Conservation (phyloP, 768 basidiomycete genomes). For the Suillus discolor region DNA sequence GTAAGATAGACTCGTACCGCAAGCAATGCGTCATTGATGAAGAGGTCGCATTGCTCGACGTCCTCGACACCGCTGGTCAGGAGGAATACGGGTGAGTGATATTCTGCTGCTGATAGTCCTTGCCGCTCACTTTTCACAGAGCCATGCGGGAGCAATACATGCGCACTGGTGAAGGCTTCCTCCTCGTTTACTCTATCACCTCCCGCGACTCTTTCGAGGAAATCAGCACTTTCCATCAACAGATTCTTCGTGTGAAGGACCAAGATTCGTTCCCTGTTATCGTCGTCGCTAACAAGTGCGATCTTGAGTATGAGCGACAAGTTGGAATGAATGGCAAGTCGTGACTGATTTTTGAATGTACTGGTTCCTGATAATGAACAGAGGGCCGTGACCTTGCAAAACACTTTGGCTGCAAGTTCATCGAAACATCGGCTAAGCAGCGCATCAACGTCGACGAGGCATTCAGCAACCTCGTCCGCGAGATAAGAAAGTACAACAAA, state of each 20-base stretch:
- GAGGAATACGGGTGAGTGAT: slow-evolving; percentile 91
- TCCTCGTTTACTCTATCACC: slow-evolving; percentile 98
- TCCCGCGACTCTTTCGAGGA: slow-evolving; percentile 97
- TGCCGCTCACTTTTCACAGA: slow-evolving; percentile 40
- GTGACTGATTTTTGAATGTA: not conserved
- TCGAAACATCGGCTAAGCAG: slow-evolving; percentile 96
- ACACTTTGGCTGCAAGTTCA: slow-evolving; percentile 91
- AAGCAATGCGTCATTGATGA: slow-evolving; percentile 98
- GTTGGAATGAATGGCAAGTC: slow-evolving; percentile 88
- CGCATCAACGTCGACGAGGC: slow-evolving; percentile 97
- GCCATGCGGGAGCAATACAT: slow-evolving; percentile 99
- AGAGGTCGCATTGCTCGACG: slow-evolving; percentile 96
- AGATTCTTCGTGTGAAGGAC: slow-evolving; percentile 96
- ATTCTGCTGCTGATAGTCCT: slow-evolving; percentile 10
- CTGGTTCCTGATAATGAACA: slow-evolving; percentile 33
- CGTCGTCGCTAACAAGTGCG: slow-evolving; percentile 97
- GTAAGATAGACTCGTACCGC: slow-evolving; percentile 85
- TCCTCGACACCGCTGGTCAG: slow-evolving; percentile 96
- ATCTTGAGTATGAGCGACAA: slow-evolving; percentile 94
- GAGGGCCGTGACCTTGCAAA: slow-evolving; percentile 98
- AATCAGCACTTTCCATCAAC: slow-evolving; percentile 94
- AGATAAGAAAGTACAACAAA: slow-evolving; percentile 94
- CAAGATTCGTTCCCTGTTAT: slow-evolving; percentile 95
- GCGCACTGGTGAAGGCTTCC: slow-evolving; percentile 97
- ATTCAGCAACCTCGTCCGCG: slow-evolving; percentile 89